phyloP scores from a whole-genome alignment of 768 basidiomycete genomes.

The Podaxis sp. region DNA sequence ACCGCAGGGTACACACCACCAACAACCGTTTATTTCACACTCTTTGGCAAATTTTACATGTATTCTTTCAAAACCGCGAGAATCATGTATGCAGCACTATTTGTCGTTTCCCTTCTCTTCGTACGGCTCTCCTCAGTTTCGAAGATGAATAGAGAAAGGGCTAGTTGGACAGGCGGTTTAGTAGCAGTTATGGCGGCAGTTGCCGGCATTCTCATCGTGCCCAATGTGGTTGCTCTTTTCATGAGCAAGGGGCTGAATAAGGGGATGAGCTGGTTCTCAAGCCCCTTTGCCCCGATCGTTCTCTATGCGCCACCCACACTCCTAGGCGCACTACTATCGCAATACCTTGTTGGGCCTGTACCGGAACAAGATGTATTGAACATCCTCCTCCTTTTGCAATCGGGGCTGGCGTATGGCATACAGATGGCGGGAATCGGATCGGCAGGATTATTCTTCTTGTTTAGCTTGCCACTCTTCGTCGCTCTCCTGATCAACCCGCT shows the following conservation, averaged over 20 bases:
- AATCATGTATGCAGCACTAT: conserved; percentile 51
- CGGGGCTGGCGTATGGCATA: conserved; percentile 46
- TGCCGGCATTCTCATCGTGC: conserved; percentile 52
- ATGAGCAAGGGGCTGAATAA: conserved; percentile 60
- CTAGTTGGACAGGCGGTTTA: conserved; percentile 37
- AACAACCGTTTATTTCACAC: conserved; percentile 73
- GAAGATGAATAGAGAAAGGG: conserved; percentile 11
- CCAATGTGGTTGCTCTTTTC: conserved; percentile 68
- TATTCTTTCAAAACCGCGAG: conserved; percentile 75
- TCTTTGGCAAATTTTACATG: conserved; percentile 67
- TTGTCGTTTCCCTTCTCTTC: conserved; percentile 41
- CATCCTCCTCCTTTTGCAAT: conserved; percentile 57
- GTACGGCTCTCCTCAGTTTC: conserved; percentile 33
- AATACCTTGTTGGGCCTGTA: conserved; percentile 48
- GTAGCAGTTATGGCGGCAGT: conserved; percentile 47
- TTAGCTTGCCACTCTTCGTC: conserved; percentile 50
- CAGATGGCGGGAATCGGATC: conserved; percentile 75
- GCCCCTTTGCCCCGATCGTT: conserved; percentile 56
- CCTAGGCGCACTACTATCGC: conserved; percentile 59
- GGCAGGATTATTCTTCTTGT: conserved; percentile 68
- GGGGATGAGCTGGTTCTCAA: conserved; percentile 83
- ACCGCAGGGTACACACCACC: conserved; percentile 48
- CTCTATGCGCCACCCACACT: conserved; percentile 76
- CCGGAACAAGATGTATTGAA: conserved; percentile 60
- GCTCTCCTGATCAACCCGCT: conserved; percentile 47